A percentile compares a stretch with the other conserved stretches of the same genome.
Conservation (phyloP, 345 rosid genomes). For the Geranium rotundifolium region DNA sequence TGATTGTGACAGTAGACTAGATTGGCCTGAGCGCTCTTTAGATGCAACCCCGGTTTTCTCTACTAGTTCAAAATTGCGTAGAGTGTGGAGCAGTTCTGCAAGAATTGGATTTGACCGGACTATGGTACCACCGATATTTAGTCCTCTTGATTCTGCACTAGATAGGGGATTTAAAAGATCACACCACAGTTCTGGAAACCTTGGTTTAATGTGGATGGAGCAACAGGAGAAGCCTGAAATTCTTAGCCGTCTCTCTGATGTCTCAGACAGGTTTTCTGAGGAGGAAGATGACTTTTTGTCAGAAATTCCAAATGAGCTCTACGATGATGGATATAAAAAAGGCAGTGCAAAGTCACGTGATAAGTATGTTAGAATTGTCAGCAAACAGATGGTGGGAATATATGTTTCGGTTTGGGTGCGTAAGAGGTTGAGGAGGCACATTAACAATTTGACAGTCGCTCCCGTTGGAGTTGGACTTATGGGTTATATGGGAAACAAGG, state of each 20-base stretch:
- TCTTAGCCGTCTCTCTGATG: conserved; percentile 25
- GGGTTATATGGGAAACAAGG: conserved; percentile 99
- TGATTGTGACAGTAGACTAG: conserved; percentile 27
- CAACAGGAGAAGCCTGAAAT: conserved; percentile 30
- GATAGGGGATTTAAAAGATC: conserved; percentile 49
- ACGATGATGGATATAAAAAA: conserved; percentile 9
- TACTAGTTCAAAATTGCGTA: conserved; percentile 46
- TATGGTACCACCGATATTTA: conserved; percentile 22
- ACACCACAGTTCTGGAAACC: conserved; percentile 55
- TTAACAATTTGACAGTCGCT: conserved; percentile 85
- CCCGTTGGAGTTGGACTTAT: conserved; percentile 96
- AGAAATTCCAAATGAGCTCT: conserved; percentile 23
- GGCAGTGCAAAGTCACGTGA: conserved; percentile 19
- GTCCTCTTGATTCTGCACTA: conserved; percentile 24
- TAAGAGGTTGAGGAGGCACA: conserved; percentile 64
- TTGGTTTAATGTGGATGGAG: conserved; percentile 33
- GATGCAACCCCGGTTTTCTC: conserved; percentile 58
- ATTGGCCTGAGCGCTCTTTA: conserved; percentile 83
- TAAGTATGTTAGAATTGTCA: conserved; percentile 68
- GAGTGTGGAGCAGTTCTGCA: conserved; percentile 65
- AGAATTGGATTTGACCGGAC: conserved; percentile 39
- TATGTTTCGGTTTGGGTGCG: conserved; percentile 91
- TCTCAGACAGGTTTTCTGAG: conserved; percentile 28
- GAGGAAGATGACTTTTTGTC: conserved; percentile 38
- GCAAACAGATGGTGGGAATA: conserved; percentile 99